Conservation (phyloP, 2,329 filamentous ascomycete genomes). For the Neoascochyta sp. region DNA sequence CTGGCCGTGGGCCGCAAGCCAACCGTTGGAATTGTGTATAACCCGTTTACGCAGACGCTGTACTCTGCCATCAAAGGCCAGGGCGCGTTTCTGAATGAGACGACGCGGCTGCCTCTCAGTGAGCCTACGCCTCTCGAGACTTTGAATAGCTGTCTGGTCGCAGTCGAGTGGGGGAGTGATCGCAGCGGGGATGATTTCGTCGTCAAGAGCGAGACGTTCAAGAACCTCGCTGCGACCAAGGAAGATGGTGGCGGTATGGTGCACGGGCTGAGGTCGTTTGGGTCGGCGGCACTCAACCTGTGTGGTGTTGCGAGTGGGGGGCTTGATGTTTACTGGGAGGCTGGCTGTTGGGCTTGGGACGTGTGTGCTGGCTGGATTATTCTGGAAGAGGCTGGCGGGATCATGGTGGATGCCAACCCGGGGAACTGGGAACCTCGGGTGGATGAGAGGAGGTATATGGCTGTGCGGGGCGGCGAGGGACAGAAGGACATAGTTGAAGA, state of each 20-base stretch:
- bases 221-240: slow-evolving; percentile 48
- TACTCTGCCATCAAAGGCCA: slow-evolving; percentile 65
- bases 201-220: slow-evolving; percentile 65
- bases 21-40: slow-evolving; percentile 72
- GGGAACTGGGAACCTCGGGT: slow-evolving; percentile 62
- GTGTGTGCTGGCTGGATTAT: slow-evolving; percentile 80
- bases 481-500: slow-evolving; percentile 48
- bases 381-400: slow-evolving; percentile 68
- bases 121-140: slow-evolving; percentile 56
- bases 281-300: slow-evolving; percentile 71
- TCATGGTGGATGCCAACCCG: slow-evolving; percentile 69
- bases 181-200: slow-evolving; percentile 68
- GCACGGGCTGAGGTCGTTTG: slow-evolving; percentile 66
- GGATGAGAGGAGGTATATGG: slow-evolving; percentile 56
- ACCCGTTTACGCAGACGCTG: slow-evolving; percentile 67
- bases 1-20: slow-evolving; percentile 61
- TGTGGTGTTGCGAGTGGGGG: slow-evolving; percentile 68
- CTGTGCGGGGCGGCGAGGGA: slow-evolving; percentile 45
- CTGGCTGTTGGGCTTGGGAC: slow-evolving; percentile 82
- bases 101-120: slow-evolving; percentile 46
- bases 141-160: slow-evolving; percentile 62
- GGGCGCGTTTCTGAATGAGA: slow-evolving; percentile 55
- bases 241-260: slow-evolving; percentile 71
- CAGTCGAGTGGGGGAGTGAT: slow-evolving; percentile 69
- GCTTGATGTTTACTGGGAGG: slow-evolving; percentile 76